Evolutionary conservation across 768 basidiomycete species (phyloP), one percentile per base, ranked within the genome.

Genomic region (Mycena rosella): DNA sequence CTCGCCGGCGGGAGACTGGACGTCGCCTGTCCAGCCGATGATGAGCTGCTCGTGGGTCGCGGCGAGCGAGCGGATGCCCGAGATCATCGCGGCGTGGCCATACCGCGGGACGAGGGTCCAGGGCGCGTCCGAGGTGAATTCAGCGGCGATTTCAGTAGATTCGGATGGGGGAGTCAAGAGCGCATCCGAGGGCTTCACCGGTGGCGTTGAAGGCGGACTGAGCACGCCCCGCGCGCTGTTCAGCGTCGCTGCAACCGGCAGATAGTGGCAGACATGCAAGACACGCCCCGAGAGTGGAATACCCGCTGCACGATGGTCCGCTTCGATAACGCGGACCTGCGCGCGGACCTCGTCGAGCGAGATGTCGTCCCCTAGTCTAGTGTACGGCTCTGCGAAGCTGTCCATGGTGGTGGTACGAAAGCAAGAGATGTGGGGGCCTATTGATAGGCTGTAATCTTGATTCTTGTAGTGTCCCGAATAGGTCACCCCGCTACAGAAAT

Each of bases 21-120:
- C 87, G 71, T 98, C 96, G 42, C 97, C 97, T 0, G 94, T 94
- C 94, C 98, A 97, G 26, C 96, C 97, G 48, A 99, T 85, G 76
- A 98, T 87, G 74, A 97, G 78, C 82, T 99, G 95, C 72, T 97
- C 92, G 79, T 97, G 93, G 0, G 93, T 92, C 15, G 89, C 82
- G 3, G 91, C 86, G 38, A 99, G 87, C 14, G 92, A 93, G 59
- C 91, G 89, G 74, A 98, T 96, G 34, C 97, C 97, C 49, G 92
- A 93, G 66, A 96, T 92, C 93, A 99, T 96, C 14, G 97, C 97
- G 11, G 94, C 88, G 76, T 99, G 98, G 20, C 96, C 96, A 69
- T 95, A 91, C 44, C 97, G 86, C 2, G 90, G 88, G 2, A 87
- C 79, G 7, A 99, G 82, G 20, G 88, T 86, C 97, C 97, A 99